Base-by-base conservation (phyloP, 768 basidiomycete species). In the Rhodotorula kratochvilovae region DNA sequence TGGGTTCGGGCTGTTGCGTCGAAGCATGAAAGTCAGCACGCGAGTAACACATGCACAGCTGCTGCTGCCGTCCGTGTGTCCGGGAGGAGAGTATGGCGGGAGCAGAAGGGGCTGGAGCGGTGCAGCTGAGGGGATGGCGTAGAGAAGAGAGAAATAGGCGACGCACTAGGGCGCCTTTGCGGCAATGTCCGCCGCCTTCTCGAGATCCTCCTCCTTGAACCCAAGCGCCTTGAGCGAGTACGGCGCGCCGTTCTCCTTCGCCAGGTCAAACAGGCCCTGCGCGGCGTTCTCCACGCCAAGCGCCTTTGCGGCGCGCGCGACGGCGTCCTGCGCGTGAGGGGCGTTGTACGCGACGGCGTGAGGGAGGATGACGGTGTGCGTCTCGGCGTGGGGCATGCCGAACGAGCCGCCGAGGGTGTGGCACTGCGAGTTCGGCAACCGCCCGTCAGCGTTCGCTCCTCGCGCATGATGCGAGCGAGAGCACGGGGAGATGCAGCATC, bases 291-390 rank as follows among this genome's bases (percentile, higher is more conserved):
- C 7, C 19, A 74, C 71, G 70, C 78, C 42, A 76, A 83, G 74
- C 33, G 77, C 76, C n/a, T 76, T 76, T 2, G 81, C 81, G 11
- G 82, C 77, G 63, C 79, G 80, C 10, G 70, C 61, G 71, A 83
- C 80, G 31, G 80, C 80, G 39, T 77, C 77, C 10, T 39, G 46
- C 17, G 82, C 79, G 63, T 75, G 79, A 6, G 81, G 81, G 3
- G 81, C 77, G 65, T 83, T 83, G 74, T 83, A 83, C 13, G 81
- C 80, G 35, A 82, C 79, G 1, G 80, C 79, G 72, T 83, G 81
- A 0, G 83, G 81, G 36, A 83, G 81, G n/a, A 83, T 77, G 31
- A 83, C 80, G 21, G 83, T 82, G 72, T 83, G 83, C 1, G 82
- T 83, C 62, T 83, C 82, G 19, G 81, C 78, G 61, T 83, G 82